Evolutionary conservation across 2,329 filamentous ascomycete genomes (phyloP), one percentile per base, ranked within the genome.

Genomic region (Madurella fahalii): DNA sequence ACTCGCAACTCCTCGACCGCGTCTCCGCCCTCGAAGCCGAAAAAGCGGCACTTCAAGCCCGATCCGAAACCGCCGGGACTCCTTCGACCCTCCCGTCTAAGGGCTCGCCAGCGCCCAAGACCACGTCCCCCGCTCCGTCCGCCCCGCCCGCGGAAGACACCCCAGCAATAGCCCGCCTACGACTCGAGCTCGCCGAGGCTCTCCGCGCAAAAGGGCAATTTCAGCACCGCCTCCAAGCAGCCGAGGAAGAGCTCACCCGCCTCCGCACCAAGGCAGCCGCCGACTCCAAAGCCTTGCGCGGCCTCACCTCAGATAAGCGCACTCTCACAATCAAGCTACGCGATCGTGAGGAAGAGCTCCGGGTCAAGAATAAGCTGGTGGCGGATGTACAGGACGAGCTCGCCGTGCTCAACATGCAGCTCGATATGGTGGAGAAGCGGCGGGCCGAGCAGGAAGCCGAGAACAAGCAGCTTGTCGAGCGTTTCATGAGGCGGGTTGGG

Each of bases 331-430:
- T 83, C 41, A 85, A 85, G 58, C 74, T 95, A 40, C 85, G 82
- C 59, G 93, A 96, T 69, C 78, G 88, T 31, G 90, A 95, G 58
- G 89, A 95, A 64, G 94, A 97, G 75, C 72, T 96, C 32, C 82
- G 80, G 53, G 89, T 85, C 56, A 96, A 96, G 76, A 84, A 85
- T 32, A 90, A 92, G 68, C 74, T 96, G 60, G 80, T 95, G 2
- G 87, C 91, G 81, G 82, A 93, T 65, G 86, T 96, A 50, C 93
- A 97, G 73, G 92, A 96, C 71, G 94, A 99, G 71, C 86, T 96
- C 71, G 85, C 95, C 48, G 86, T 90, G 1, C 74, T 96, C 45
- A 92, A 92, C 62, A 77, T 97, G 61, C 89, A 97, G 71, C 78
- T 96, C 42, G 91, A 94, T 63, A 83, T 96, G 76, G 85, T 87